A percentile compares a stretch with the other conserved stretches of the same genome.
Evolutionary conservation across 2,329 filamentous ascomycete species (phyloP).

Genomic region (Fusarium virguliforme): DNA sequence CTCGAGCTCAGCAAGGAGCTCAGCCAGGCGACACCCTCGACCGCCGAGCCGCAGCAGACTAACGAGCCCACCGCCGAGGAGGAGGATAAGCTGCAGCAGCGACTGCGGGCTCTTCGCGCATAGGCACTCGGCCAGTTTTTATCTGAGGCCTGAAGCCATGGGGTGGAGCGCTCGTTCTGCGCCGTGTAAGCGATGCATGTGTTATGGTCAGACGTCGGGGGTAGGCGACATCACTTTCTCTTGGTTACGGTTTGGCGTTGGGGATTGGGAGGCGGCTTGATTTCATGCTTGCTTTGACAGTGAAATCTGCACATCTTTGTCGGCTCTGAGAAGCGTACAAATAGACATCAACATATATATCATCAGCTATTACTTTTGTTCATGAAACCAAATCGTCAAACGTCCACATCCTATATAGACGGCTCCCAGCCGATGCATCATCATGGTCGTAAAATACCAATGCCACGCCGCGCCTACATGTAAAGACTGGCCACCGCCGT

Average conservation of each 20-base stretch:
- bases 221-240: constrained; percentile 19
- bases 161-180: background rate
- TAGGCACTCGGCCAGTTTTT: constrained; percentile 48
- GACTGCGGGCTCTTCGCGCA: constrained; percentile 70
- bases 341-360: constrained; percentile 24
- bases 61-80: constrained; percentile 82
- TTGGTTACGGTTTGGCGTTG: constrained; percentile 49
- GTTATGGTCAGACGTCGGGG: constrained; percentile 15
- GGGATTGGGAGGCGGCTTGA: constrained; percentile 39
- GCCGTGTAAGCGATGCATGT: constrained; percentile 11
- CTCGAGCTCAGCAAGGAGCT: constrained; percentile 87
- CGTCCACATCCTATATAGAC: background rate
- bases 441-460: constrained; percentile 6
- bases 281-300: constrained; percentile 32
- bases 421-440: background rate
- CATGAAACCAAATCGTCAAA: constrained; percentile 6
- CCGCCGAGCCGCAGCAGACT: constrained; percentile 72
- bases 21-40: constrained; percentile 68
- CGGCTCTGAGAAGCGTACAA: constrained; percentile 25
- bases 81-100: constrained; percentile 81
- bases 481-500: constrained; percentile 91
- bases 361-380: background rate
- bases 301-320: constrained; percentile 27
- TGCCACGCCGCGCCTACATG: constrained; percentile 71
- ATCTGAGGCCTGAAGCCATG: background rate